These are phyloP conservation scores for Penicillium steckii DNA, from an alignment of 495 filamentous ascomycete species.

Conservation along the genomic window DNA sequence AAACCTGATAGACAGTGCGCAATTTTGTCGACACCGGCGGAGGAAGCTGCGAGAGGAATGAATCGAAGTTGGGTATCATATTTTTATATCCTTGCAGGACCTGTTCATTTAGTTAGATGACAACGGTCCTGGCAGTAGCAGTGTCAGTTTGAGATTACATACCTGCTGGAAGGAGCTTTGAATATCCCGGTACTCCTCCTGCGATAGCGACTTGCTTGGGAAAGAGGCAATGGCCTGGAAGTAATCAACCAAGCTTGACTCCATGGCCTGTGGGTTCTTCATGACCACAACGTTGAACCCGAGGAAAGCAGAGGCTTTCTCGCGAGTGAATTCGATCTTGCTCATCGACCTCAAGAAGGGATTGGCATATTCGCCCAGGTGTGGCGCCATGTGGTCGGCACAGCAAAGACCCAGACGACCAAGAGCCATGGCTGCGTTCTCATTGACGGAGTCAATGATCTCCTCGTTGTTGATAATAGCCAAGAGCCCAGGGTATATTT, in stretches of 20 bases:
- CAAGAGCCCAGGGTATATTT: slow-evolving; percentile 70
- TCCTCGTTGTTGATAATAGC: slow-evolving; percentile 78
- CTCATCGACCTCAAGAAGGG: slow-evolving; percentile 79
- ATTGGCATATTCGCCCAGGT: slow-evolving; percentile 75
- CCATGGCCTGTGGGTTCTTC: slow-evolving; percentile 88
- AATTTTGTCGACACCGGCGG: slow-evolving; percentile 59
- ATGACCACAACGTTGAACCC: slow-evolving; percentile 85
- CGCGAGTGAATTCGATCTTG: slow-evolving; percentile 83
- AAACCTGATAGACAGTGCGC: slow-evolving; percentile 45
- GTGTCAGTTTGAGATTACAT: slow-evolving; percentile 9
- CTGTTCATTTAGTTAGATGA: slow-evolving; percentile 42
- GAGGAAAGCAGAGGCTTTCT: slow-evolving; percentile 90
- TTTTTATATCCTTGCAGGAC: slow-evolving; percentile 78
- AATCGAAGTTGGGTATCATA: slow-evolving; percentile 81
- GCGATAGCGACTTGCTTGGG: slow-evolving; percentile 53
- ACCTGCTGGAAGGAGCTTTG: slow-evolving; percentile 53
- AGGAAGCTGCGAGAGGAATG: slow-evolving; percentile 70
- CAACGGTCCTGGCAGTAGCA: not conserved
- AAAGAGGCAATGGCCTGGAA: slow-evolving; percentile 83
- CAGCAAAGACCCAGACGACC: slow-evolving; percentile 86
- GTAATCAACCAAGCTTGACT: slow-evolving; percentile 75
- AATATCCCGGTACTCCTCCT: slow-evolving; percentile 52
- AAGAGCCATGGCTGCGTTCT: slow-evolving; percentile 92
- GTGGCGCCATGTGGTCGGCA: slow-evolving; percentile 72
- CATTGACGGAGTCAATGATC: slow-evolving; percentile 86